Percentiles rank a stretch among this genome's conserved stretches.
Conservation (phyloP, 2,329 filamentous ascomycete genomes). For the Claviceps citrina region DNA sequence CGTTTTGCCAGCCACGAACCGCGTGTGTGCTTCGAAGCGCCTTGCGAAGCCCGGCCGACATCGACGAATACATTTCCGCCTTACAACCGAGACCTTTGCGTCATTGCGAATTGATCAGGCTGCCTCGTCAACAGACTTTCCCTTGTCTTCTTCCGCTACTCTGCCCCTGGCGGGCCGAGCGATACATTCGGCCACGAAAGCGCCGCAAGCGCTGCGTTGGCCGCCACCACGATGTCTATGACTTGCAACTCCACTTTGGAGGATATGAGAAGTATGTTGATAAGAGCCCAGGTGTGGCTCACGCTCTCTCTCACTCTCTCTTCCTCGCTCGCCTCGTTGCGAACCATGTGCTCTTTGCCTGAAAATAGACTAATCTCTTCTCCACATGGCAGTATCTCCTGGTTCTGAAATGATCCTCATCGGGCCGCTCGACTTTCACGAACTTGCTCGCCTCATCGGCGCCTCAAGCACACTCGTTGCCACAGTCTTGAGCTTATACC, state of each 20-base stretch:
- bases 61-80: too few species aligned
- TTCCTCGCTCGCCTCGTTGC: not conserved
- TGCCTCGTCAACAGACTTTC: too few species aligned
- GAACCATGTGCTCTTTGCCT: not conserved
- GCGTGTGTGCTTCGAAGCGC: too few species aligned
- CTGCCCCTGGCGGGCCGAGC: constrained; percentile 2
- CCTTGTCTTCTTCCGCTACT: too few species aligned
- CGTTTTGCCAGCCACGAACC: too few species aligned
- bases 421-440: constrained; percentile 37
- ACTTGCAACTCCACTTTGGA: constrained; percentile 30
- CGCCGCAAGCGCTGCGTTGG: not conserved
- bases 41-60: too few species aligned
- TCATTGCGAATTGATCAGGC: too few species aligned
- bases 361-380: constrained; percentile 1
- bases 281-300: too few species aligned
- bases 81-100: too few species aligned
- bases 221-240: constrained; percentile 18
- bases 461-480: constrained; percentile 34
- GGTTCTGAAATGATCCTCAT: constrained; percentile 32
- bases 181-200: not conserved
- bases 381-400: constrained; percentile 20
- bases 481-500: constrained; percentile 36
- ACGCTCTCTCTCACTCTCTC: too few species aligned
- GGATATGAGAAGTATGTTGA: constrained; percentile 25
- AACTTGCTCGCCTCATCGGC: constrained; percentile 36